Conservation (phyloP, 2,329 filamentous ascomycete species). For the Teratosphaeriaceae sp. region DNA sequence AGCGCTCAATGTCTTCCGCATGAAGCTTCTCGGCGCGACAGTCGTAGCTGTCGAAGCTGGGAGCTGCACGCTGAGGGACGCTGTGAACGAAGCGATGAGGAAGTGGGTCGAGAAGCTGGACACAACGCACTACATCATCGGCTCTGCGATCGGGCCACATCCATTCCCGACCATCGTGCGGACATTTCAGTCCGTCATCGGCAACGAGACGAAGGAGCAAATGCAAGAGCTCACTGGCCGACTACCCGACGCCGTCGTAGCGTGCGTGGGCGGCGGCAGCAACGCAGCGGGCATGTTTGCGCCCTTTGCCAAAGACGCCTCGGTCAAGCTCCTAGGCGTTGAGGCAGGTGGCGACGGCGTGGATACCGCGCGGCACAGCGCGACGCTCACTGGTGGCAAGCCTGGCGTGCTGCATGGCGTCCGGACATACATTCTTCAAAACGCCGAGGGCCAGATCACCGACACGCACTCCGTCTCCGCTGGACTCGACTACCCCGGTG, state of each 20-base stretch:
- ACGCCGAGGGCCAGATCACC: slow-evolving; percentile 83
- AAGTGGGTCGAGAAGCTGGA: slow-evolving; percentile 90
- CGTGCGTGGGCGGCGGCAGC: slow-evolving; percentile 90
- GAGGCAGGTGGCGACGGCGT: slow-evolving; percentile 93
- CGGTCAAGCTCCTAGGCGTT: slow-evolving; percentile 83
- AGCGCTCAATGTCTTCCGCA: slow-evolving; percentile 96
- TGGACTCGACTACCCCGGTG: slow-evolving; percentile 93
- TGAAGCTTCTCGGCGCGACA: slow-evolving; percentile 88
- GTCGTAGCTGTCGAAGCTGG: slow-evolving; percentile 92
- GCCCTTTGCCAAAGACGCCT: slow-evolving; percentile 79
- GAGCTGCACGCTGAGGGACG: slow-evolving; percentile 54
- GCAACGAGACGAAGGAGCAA: slow-evolving; percentile 87
- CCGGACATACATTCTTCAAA: slow-evolving; percentile 89
- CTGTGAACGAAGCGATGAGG: slow-evolving; percentile 92
- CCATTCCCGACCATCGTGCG: slow-evolving; percentile 97
- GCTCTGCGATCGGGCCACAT: slow-evolving; percentile 93
- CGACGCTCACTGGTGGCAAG: slow-evolving; percentile 76
- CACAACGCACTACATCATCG: slow-evolving; percentile 97
- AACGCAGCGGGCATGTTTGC: slow-evolving; percentile 99
- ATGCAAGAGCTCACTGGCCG: slow-evolving; percentile 79
- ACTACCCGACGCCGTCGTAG: slow-evolving; percentile 91
- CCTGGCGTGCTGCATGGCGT: slow-evolving; percentile 96
- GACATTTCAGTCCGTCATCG: slow-evolving; percentile 96
- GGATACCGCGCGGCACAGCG: slow-evolving; percentile 77
- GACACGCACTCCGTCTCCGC: slow-evolving; percentile 97